Conservation (phyloP, 371 early-diverging fungal species). For the Lichtheimia corymbifera region DNA sequence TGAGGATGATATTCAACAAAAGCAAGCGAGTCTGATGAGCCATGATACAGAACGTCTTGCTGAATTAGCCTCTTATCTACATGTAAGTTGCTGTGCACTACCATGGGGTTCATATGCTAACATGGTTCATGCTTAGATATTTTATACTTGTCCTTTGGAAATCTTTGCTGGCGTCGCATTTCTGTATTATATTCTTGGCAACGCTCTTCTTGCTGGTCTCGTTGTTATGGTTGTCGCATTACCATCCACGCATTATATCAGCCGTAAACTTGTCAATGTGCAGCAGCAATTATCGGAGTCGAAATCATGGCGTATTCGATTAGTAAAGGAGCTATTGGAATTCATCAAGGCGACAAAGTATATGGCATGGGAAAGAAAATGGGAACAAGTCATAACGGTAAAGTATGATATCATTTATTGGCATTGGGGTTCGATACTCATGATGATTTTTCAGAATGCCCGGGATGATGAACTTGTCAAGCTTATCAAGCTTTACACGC, state of each 20-base stretch:
- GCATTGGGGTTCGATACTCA: background rate
- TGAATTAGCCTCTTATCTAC: conserved; percentile 55
- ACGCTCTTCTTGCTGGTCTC: conserved; percentile 68
- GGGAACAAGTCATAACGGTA: conserved; percentile 58
- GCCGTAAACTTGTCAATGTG: conserved; percentile 41
- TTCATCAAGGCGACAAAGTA: conserved; percentile 76
- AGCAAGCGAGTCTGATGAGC: conserved; percentile 72
- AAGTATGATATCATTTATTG: background rate
- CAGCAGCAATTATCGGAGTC: conserved; percentile 60
- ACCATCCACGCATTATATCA: conserved; percentile 63
- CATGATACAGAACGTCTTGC: conserved; percentile 78
- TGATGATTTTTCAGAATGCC: conserved; percentile 25
- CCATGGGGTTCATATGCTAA: conserved; percentile 10
- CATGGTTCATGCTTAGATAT: conserved; percentile 52
- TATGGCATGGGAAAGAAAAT: conserved; percentile 76
- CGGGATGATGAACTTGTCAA: conserved; percentile 59
- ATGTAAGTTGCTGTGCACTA: conserved; percentile 24
- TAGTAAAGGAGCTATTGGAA: conserved; percentile 66
- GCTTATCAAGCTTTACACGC: conserved; percentile 56
- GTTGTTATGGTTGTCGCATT: conserved; percentile 61
- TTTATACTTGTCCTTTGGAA: conserved; percentile 65
- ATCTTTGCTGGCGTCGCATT: conserved; percentile 63
- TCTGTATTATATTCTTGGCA: conserved; percentile 67
- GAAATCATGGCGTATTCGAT: conserved; percentile 59
- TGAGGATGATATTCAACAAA: conserved; percentile 48